Evolutionary conservation across 306 rosid species (phyloP), one percentile per base, ranked within the genome.

Genomic region (Myrica gale): DNA sequence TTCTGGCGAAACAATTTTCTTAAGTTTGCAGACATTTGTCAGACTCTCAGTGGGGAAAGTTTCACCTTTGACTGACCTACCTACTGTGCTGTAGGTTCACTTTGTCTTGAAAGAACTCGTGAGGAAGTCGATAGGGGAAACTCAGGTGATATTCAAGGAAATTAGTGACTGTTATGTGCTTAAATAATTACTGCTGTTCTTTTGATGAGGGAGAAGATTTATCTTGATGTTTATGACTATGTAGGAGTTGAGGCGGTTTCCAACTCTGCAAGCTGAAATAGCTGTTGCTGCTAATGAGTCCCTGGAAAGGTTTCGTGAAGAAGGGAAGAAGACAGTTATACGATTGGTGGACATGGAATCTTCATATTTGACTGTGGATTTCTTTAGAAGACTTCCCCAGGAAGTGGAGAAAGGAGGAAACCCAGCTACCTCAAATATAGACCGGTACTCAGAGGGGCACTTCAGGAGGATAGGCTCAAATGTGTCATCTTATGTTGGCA

Each of bases 291-390:
- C 96, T 42, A 82, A 62, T 74, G 91, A 89, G 87, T 90, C 99
- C 57, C 79, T 95, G 79, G 99, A 95, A 85, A 89, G 88, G 78
- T 95, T 95, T 73, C 97, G 97, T 46, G 97, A 84, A 3, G 97
- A 90, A 32, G 68, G 99, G 81, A 92, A 87, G 90, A 95, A 89
- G 88, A 80, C 97, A 15, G 87, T 92, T 50, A 41, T 95, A 20
- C 89, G 99, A 51, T 89, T 95, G 53, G 97, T 95, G 81, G 99
- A 95, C 81, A 95, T 95, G 99, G 98, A 95, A 81, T 79, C 99
- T 52, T 88, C 97, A 2, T 95, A 92, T 80, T 84, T 95, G 80
- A 95, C 99, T n/a, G 99, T 87, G 71, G 99, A 95, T n/a, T 95
- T 95, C 92, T 95, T 95, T 71, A 78, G 99, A 44, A 90, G 65